Conservation (phyloP, 106 monocot genomes). For the Acanthochlamys bracteata region DNA sequence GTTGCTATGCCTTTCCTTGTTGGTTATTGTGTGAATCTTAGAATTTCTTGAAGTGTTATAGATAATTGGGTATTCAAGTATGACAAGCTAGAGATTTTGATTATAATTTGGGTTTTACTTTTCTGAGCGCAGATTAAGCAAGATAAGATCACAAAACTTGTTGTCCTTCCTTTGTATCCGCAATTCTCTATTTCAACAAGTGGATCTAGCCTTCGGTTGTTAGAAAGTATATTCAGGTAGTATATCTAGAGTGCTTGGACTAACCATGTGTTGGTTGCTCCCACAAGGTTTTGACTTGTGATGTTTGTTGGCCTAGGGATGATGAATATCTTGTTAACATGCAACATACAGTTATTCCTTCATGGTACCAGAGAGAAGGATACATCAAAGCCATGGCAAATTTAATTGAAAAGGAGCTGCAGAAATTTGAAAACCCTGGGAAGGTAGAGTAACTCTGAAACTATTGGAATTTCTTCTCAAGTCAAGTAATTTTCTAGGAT, state of each 20-base stretch:
- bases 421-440: constrained; percentile 54
- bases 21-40: too few relatives aligned
- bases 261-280: background rate
- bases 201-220: constrained; percentile 93
- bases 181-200: constrained; percentile 99
- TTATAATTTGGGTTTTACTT: background rate
- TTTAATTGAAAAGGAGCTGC: constrained; percentile 66
- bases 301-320: constrained; percentile 48
- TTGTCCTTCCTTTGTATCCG: constrained; percentile 95
- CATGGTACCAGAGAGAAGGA: constrained; percentile 94
- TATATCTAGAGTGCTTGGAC: background rate
- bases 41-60: too few relatives aligned
- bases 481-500: too few relatives aligned
- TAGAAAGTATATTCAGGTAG: constrained; percentile 95
- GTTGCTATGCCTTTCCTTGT: too few relatives aligned
- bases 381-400: constrained; percentile 83
- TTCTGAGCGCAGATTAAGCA: constrained; percentile 61
- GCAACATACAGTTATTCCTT: constrained; percentile 93
- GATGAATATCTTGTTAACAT: constrained; percentile 97
- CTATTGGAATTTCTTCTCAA: background rate
- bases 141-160: constrained; percentile 97
- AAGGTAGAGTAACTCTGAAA: constrained; percentile 29
- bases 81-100: background rate
- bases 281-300: background rate
- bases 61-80: background rate